phyloP scores from a whole-genome alignment of 2,329 filamentous ascomycete genomes.

The Capronia americana region DNA sequence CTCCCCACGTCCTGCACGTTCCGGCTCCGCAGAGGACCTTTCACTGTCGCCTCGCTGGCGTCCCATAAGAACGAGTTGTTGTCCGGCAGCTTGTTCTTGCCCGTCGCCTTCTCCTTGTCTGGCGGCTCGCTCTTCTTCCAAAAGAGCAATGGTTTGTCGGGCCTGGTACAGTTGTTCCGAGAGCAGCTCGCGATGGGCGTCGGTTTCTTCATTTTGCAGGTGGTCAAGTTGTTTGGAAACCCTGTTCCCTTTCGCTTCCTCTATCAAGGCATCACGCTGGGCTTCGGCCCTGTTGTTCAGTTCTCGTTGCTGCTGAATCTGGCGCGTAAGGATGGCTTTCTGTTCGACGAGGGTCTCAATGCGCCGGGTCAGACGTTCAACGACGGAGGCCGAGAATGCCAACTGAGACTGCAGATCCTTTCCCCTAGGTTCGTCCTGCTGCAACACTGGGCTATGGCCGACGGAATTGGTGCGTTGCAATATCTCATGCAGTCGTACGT shows the following conservation, averaged over 20 bases:
- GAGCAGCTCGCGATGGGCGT: conserved; percentile 49
- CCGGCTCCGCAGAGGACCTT: conserved; percentile 37
- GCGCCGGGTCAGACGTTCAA: conserved; percentile 78
- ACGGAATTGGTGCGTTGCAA: conserved; percentile 56
- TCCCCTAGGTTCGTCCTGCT: conserved; percentile 64
- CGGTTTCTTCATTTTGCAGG: conserved; percentile 54
- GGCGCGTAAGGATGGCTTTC: conserved; percentile 84
- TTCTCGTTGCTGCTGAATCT: conserved; percentile 94
- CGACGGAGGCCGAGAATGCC: conserved; percentile 75
- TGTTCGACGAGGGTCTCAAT: conserved; percentile 83
- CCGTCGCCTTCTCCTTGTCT: neutral
- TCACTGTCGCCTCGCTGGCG: conserved; percentile 45
- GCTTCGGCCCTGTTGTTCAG: conserved; percentile 85
- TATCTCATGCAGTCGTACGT: conserved; percentile 67
- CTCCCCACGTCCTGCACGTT: conserved; percentile 32
- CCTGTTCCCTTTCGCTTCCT: conserved; percentile 61
- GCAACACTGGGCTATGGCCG: conserved; percentile 56
- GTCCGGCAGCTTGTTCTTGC: too few species aligned
- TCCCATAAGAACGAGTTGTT: conserved; percentile 46
- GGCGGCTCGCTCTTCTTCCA: neutral
- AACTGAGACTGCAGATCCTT: conserved; percentile 71
- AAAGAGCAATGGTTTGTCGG: neutral
- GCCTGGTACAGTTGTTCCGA: conserved; percentile 51
- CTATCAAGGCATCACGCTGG: conserved; percentile 58
- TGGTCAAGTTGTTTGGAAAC: conserved; percentile 59